These are phyloP conservation scores for Geranomyces michiganensis DNA, from an alignment of 192 early-diverging fungal genomes.

Conservation along the genomic window DNA sequence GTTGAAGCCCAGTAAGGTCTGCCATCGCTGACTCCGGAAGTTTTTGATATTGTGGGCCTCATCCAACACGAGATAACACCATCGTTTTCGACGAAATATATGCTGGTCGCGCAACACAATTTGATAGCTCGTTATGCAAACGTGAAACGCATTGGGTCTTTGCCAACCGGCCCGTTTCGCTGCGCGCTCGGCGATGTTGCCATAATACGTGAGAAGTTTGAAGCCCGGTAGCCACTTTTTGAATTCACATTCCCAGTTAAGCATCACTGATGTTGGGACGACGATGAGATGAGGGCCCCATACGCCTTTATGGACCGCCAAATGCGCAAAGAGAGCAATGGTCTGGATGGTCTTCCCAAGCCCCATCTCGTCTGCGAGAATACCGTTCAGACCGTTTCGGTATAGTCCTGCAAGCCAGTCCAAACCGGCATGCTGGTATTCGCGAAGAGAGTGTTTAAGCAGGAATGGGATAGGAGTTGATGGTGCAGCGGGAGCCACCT, in stretches of 20 bases:
- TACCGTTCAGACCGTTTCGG: slow-evolving; percentile 96
- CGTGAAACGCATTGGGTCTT: slow-evolving; percentile 67
- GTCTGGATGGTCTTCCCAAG: slow-evolving; percentile 94
- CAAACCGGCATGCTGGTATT: slow-evolving; percentile 92
- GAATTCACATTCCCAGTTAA: slow-evolving; percentile 94
- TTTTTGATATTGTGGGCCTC: slow-evolving; percentile 96
- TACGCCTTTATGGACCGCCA: slow-evolving; percentile 92
- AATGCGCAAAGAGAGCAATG: slow-evolving; percentile 84
- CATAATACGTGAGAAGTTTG: slow-evolving; percentile 87
- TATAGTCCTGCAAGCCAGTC: slow-evolving; percentile 93
- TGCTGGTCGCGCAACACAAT: slow-evolving; percentile 80
- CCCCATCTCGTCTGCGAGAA: slow-evolving; percentile 62
- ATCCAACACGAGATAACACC: slow-evolving; percentile 94
- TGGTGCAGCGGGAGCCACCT: no score
- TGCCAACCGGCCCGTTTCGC: slow-evolving; percentile 43
- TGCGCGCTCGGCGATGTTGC: slow-evolving; percentile 77
- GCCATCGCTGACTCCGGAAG: slow-evolving; percentile 74
- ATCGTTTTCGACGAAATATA: slow-evolving; percentile 81
- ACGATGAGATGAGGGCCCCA: slow-evolving; percentile 88
- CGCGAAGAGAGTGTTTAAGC: slow-evolving; percentile 69
- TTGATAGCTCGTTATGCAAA: slow-evolving; percentile 89
- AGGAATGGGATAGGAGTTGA: slow-evolving; percentile 63
- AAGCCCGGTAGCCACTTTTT: slow-evolving; percentile 79
- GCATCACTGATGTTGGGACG: slow-evolving; percentile 84
- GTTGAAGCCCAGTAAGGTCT: slow-evolving; percentile 80